Base-by-base conservation (phyloP, 2,329 filamentous ascomycete species). In the Monilinia vaccinii-corymbosi region DNA sequence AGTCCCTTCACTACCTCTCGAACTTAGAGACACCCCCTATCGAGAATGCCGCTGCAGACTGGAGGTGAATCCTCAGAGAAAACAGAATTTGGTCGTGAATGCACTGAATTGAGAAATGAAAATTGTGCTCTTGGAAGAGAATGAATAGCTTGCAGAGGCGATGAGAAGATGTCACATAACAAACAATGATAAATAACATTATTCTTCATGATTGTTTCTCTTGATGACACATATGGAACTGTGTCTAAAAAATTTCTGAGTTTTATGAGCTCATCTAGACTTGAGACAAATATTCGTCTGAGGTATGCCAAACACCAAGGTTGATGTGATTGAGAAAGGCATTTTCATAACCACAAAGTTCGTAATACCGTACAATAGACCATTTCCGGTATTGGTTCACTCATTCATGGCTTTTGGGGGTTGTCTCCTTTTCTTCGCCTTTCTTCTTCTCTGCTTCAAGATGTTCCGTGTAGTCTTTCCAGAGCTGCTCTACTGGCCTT, bases 391-490 rank as follows among this genome's bases (percentile, higher is more conserved):
- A 7, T 5, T 32, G 31, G 38, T 42, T 53, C 31, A 23, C 11
- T 28, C 4, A 21, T 44, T 34, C 40, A 32, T 18, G 2, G 4
- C 5, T 21, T 18, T 32, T 32, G n/a, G 7, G 38, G 9, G 13
- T 11, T 32, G 16, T 55, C 44, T 71, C 70, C 21, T 71, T 69
- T 36, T 70, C 68, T 32, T 69, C 65, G 8, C 31, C 34, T 58
- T 64, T 66, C 32, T 63, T 64, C 11, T 57, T 53, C 13, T 68
- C 68, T 32, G 64, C 63, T 18, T 63, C 57, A n/a, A 71, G 31
- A 11, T 58, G 75, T 64, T 73, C 69, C 32, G 75, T 78, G 74
- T 97, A 97, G 62, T 89, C 85, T 23, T 78, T 75, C 88, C 90
- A 97, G 34, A 97, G 75, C 63, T 86, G 77, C 48, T 81, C 76